Evolutionary conservation across 2,329 filamentous ascomycete species (phyloP).

Genomic region (Geosmithia flava): DNA sequence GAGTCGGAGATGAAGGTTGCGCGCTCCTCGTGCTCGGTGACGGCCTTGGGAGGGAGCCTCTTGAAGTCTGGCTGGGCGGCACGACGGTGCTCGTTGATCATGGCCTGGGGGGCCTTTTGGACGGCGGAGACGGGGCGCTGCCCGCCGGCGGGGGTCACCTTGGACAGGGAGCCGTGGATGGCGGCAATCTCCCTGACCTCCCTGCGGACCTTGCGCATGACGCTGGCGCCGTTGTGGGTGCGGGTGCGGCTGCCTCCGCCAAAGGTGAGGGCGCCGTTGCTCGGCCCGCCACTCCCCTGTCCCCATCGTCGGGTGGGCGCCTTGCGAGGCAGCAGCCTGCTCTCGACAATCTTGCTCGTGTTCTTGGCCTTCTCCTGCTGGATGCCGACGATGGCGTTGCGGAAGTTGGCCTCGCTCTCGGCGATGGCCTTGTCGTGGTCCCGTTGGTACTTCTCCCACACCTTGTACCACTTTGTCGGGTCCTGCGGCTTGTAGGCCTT

Average conservation of each 20-base stretch:
- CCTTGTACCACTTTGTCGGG: conserved; percentile 60
- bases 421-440: conserved; percentile 45
- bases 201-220: conserved; percentile 42
- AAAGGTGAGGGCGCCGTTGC: conserved; percentile 26
- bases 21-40: conserved; percentile 18
- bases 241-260: conserved; percentile 38
- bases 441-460: conserved; percentile 59
- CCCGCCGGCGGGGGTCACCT: conserved; percentile 11
- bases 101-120: conserved; percentile 34
- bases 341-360: conserved; percentile 42
- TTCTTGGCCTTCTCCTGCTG: conserved; percentile 45
- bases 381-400: conserved; percentile 42
- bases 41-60: conserved; percentile 9
- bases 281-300: conserved; percentile 14
- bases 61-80: conserved; percentile 23
- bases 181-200: conserved; percentile 41
- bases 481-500: conserved; percentile 55
- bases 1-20: conserved; percentile 28
- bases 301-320: conserved; percentile 9
- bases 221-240: conserved; percentile 34
- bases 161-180: conserved; percentile 33
- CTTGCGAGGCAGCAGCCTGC: conserved; percentile 30
- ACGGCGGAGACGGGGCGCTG: conserved; percentile 25
- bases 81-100: conserved; percentile 40
- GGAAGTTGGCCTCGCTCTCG: conserved; percentile 46